phyloP scores from a whole-genome alignment of 371 early-diverging fungal species.

The Apophysomyces sp. region DNA sequence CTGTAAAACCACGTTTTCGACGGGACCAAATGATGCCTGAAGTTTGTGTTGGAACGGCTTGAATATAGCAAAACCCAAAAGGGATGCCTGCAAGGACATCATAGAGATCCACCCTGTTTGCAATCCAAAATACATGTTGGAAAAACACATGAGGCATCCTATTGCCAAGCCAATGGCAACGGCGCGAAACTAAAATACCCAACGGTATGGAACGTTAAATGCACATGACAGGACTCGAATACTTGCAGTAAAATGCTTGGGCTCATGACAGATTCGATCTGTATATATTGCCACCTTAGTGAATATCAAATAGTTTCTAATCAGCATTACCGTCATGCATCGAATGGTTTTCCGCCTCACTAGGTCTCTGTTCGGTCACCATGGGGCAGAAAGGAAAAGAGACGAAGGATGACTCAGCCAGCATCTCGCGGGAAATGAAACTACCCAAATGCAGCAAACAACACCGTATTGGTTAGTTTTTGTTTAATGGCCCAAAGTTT shows the following conservation, averaged over 20 bases:
- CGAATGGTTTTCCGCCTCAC: not conserved
- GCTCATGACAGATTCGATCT: not conserved
- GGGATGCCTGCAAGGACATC: constrained; percentile 85
- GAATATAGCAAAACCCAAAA: constrained; percentile 77
- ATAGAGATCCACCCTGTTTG: constrained; percentile 88
- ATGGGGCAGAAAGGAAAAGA: not conserved
- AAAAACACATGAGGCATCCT: constrained; percentile 75
- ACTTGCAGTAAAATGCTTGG: constrained; percentile 23
- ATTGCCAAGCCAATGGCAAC: constrained; percentile 65
- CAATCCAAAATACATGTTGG: constrained; percentile 85
- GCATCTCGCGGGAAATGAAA: not conserved
- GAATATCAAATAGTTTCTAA: not conserved
- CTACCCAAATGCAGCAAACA: not conserved
- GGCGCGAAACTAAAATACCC: constrained; percentile 49
- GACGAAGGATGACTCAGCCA: not conserved
- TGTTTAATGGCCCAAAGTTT: no score
- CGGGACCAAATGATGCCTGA: constrained; percentile 61
- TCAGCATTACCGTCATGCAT: not conserved
- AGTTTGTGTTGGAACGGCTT: constrained; percentile 56
- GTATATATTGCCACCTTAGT: not conserved
- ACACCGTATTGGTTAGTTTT: no score
- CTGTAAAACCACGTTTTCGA: constrained; percentile 82
- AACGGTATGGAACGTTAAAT: not conserved
- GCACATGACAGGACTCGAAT: not conserved
- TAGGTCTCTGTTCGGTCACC: not conserved